Conservation (phyloP, 768 basidiomycete genomes). For the Suillus paluster region DNA sequence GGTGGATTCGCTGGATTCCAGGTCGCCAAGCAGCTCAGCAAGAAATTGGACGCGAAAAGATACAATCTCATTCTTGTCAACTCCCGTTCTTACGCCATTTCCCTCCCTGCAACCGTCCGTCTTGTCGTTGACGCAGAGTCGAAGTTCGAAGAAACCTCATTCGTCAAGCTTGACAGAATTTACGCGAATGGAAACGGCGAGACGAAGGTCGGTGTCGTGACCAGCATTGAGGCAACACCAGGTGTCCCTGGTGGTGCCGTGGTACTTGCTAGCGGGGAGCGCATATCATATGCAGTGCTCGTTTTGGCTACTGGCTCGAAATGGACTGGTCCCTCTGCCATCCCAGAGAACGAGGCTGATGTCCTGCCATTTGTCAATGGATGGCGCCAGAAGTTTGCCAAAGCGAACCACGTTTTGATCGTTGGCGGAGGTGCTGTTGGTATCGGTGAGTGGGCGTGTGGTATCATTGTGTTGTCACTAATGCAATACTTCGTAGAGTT, state of each 20-base stretch:
- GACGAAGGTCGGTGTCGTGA: slow-evolving; percentile 38
- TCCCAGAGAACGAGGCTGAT: slow-evolving; percentile 42
- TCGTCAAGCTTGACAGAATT: slow-evolving; percentile 57
- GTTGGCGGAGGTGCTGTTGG: slow-evolving; percentile 64
- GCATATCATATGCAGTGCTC: slow-evolving; percentile 56
- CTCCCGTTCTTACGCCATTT: slow-evolving; percentile 51
- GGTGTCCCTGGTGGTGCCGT: slow-evolving; percentile 49
- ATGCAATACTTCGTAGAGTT: slow-evolving; percentile 35
- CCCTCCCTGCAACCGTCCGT: slow-evolving; percentile 57
- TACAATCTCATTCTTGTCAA: slow-evolving; percentile 61
- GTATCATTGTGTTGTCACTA: neutral
- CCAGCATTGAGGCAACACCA: slow-evolving; percentile 42
- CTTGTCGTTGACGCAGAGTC: slow-evolving; percentile 44
- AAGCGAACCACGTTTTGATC: slow-evolving; percentile 48
- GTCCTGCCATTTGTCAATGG: slow-evolving; percentile 33
- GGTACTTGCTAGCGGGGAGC: slow-evolving; percentile 52
- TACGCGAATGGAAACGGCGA: slow-evolving; percentile 52
- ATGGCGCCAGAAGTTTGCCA: slow-evolving; percentile 38
- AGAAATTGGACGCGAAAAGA: slow-evolving; percentile 49
- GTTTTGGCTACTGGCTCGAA: slow-evolving; percentile 62
- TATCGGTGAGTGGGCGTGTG: slow-evolving; percentile 39
- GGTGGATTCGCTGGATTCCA: slow-evolving; percentile 52
- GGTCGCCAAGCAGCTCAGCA: slow-evolving; percentile 51
- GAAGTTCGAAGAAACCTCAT: slow-evolving; percentile 45
- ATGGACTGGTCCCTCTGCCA: slow-evolving; percentile 53